Evolutionary conservation across 352 stramenopile genomes (phyloP), one percentile per base, ranked within the genome.

Genomic region (Pythium inflatum): DNA sequence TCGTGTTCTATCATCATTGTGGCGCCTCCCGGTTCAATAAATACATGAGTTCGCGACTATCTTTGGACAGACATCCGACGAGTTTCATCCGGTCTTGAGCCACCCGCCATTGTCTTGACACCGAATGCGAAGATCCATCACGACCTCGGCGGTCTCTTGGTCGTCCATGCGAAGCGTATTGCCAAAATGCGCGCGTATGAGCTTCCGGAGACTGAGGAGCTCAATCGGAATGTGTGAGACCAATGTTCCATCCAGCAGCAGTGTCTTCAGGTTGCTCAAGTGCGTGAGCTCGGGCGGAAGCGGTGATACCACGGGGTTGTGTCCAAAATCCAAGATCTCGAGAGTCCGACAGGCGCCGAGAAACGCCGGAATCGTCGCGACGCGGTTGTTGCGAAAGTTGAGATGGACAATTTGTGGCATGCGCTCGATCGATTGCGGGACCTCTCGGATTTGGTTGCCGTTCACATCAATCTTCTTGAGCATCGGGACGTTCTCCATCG

Each of bases 391-490:
- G 34, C 84, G 78, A 38, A 94, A 65, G 41, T 85, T 92, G 8
- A 95, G 55, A 66, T 93, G 77, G 31, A 73, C 74, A 14, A 95
- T 81, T 25, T 82, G 70, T 24, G 75, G 72, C 78, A 95, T 86
- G 51, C 79, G 73, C 54, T 81, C 64, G 18, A 95, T 73, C 30
- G 68, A 78, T 14, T 70, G 41, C 5, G 88, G 84, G 6, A 94
- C 71, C 8, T 68, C 51, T 2, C 62, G 43, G 62, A 95, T 86
- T 40, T 73, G 72, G 66, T 96, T 95, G 43, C 75, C 89, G 57
- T 86, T 91, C 33, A 90, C 75, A 56, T 96, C 88, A 11, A 96
- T 82, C 71, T 89, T 93, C 54, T 88, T 83, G 31, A 96, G 59
- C 30, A 81, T 73, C 6, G 81, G 73, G 31, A 92, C 71, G 14